Evolutionary conservation across 768 basidiomycete species (phyloP), one percentile per base, ranked within the genome.

Genomic region (Macrolepiota dolichaula): DNA sequence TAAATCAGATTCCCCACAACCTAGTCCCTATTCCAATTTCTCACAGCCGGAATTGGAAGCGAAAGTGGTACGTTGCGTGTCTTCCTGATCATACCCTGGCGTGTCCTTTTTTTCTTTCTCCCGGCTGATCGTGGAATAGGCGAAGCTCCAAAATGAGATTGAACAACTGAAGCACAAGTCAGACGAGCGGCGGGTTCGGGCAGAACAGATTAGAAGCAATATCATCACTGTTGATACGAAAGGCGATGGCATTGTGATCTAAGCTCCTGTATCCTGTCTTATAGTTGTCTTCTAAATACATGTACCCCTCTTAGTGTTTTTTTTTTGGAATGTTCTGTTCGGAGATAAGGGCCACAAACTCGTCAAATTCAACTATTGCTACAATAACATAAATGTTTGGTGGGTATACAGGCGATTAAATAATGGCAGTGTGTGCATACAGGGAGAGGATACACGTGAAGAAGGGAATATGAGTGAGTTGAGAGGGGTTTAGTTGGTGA

Each of bases 11-110:
- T 70, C 76, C 1, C 69, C 76, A 0, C 74, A 70, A 10, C 72
- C 76, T 1, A 68, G 77, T 1, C 79, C 88, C 4, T 89, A 83
- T 65, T 84, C 85, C 4, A 81, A 85, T 55, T 90, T 90, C 69
- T 74, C 85, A 67, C 76, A 81, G 63, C 61, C 74, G 9, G 85
- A 88, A 4, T 67, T 91, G 4, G 84, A 87, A 55, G 74, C 74
- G 36, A 85, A 86, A 70, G 71, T 77, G 58, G 89, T 85, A 61
- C 38, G 84, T 77, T 17, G 17, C 47, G 51, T 37, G 32, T 49
- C 6, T 24, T 37, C 37, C n/a, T 22, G 15, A 27, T 35, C 51
- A 42, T 40, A 27, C 36, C 9, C 42, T 24, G 40, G n/a, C 32
- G 27, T 54, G 29, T 35, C 17, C 22, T 55, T 40, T 24, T 57